Evolutionary conservation across 2,329 filamentous ascomycete genomes (phyloP).

Genomic region (Nothophoma quercina): DNA sequence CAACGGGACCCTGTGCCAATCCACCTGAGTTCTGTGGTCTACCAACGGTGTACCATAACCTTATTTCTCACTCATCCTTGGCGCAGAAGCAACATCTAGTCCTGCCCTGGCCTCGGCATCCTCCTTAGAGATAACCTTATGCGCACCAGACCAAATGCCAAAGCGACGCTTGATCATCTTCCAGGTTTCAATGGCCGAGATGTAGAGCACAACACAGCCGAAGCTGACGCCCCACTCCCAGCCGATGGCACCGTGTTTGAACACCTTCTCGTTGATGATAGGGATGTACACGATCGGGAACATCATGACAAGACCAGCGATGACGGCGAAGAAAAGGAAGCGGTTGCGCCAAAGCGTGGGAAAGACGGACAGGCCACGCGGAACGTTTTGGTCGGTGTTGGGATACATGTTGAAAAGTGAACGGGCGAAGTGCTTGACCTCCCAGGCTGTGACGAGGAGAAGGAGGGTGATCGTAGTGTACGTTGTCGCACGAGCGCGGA

Average conservation of each 20-base stretch:
- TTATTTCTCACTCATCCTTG: conserved; percentile 25
- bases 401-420: conserved; percentile 57
- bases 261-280: conserved; percentile 55
- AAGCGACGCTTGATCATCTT: conserved; percentile 54
- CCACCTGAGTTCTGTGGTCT: not conserved
- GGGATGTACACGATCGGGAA: conserved; percentile 58
- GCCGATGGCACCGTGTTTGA: conserved; percentile 53
- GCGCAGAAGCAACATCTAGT: conserved; percentile 12
- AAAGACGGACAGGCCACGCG: conserved; percentile 46
- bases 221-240: conserved; percentile 59
- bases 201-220: conserved; percentile 51
- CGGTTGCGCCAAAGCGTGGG: conserved; percentile 51
- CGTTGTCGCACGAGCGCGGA: conserved; percentile 55
- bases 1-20: not conserved
- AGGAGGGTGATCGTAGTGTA: conserved; percentile 56
- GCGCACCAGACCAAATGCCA: conserved; percentile 45
- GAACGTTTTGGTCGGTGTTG: conserved; percentile 27
- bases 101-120: conserved; percentile 49
- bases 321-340: conserved; percentile 56
- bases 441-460: conserved; percentile 57
- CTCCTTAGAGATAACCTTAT: conserved; percentile 39
- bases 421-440: conserved; percentile 56
- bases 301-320: conserved; percentile 51
- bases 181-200: conserved; percentile 54
- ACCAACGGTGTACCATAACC: not conserved